Percentiles rank a stretch among this genome's conserved stretches.
These are phyloP conservation scores for Candida lessepsii DNA, from an alignment of 805 yeast species.

Conservation along the genomic window DNA sequence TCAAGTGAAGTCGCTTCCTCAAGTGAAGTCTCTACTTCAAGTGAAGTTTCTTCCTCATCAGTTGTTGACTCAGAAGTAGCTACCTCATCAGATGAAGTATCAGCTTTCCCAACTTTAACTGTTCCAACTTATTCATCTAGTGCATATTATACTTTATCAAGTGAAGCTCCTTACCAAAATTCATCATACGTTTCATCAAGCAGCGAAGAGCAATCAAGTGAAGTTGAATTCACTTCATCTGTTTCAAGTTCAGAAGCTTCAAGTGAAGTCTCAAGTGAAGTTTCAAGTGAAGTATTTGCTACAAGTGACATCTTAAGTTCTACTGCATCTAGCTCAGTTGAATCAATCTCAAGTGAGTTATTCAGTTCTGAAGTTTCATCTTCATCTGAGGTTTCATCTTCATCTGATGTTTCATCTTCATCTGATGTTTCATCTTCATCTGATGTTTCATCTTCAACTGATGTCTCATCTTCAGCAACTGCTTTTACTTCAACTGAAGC, in stretches of 20 bases:
- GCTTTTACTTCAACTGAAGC: background rate
- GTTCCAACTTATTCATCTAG: too few relatives aligned
- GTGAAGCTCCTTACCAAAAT: too few relatives aligned
- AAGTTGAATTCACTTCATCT: too few relatives aligned
- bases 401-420: background rate
- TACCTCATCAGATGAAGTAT: constrained; percentile 1
- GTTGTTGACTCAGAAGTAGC: constrained; percentile 1
- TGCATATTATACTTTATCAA: too few relatives aligned
- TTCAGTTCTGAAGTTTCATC: background rate
- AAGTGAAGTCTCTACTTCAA: constrained; percentile 4
- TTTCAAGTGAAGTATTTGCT: background rate
- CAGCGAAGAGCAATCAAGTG: too few relatives aligned
- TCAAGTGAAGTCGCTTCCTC: constrained; percentile 2
- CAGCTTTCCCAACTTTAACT: too few relatives aligned
- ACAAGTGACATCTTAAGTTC: too few relatives aligned
- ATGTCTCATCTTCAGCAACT: background rate
- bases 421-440: background rate
- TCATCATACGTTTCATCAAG: too few relatives aligned
- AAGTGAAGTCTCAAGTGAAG: background rate
- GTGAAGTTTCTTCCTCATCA: constrained; percentile 1
- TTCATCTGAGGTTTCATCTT: background rate
- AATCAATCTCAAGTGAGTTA: background rate
- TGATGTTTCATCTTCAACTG: background rate
- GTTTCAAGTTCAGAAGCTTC: background rate
- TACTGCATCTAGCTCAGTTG: background rate